Evolutionary conservation across 2,329 filamentous ascomycete species (phyloP).

Genomic region (Neocucurbitaria cava): DNA sequence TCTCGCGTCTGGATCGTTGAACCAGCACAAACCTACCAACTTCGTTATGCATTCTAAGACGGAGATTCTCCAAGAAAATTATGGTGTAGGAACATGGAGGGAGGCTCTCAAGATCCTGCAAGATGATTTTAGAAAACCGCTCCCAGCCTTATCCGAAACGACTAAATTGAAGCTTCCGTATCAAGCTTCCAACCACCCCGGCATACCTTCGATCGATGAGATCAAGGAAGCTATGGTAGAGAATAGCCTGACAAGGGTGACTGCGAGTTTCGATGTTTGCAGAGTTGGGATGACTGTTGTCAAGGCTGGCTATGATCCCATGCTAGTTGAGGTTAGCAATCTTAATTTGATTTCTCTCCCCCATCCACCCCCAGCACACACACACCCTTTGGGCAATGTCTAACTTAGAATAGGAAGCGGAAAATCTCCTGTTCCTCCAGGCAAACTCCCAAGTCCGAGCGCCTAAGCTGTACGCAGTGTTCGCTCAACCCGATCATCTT

Average conservation of each 20-base stretch:
- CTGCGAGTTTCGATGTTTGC: background rate
- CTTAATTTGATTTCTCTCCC: background rate
- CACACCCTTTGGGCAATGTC: no score
- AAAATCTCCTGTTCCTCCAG: conserved; percentile 2
- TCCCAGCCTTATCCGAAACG: background rate
- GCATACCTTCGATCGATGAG: conserved; percentile 2
- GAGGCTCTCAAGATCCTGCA: background rate
- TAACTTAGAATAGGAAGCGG: conserved; percentile 1
- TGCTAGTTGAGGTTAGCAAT: background rate
- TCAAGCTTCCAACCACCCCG: conserved; percentile 8
- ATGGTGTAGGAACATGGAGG: background rate
- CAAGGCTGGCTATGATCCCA: background rate
- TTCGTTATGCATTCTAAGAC: background rate
- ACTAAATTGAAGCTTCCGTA: conserved; percentile 11
- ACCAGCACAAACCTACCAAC: no score
- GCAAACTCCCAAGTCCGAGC: conserved; percentile 1
- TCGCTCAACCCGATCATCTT: background rate
- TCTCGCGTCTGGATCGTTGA: no score
- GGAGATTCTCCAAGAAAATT: background rate
- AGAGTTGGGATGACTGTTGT: conserved; percentile 4
- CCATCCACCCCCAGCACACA: no score
- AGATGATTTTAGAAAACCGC: background rate
- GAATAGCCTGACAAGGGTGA: background rate
- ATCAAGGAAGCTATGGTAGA: conserved; percentile 2
- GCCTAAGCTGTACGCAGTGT: conserved; percentile 1